Evolutionary conservation across 176 grass and related monocot species (phyloP).

Genomic region (Dendrocalamus sinicus): DNA sequence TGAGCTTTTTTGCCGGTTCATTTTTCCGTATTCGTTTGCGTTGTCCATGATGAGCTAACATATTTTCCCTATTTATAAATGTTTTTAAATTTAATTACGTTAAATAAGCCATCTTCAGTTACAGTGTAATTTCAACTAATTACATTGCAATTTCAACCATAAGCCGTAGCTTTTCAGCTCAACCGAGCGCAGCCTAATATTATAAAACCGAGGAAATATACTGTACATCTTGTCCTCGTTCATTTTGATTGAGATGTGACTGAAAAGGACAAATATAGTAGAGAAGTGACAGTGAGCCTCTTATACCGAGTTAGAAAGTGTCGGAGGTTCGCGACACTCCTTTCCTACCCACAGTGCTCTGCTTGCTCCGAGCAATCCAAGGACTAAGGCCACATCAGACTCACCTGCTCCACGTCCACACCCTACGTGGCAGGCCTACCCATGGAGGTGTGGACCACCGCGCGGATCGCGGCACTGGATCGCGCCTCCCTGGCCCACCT

Average conservation of each 20-base stretch:
- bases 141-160: too few species aligned
- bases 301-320: not conserved
- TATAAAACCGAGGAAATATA: too few species aligned
- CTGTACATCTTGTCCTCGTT: not conserved
- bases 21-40: too few species aligned
- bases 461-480: slow-evolving; percentile 30
- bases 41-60: too few species aligned
- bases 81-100: too few species aligned
- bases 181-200: too few species aligned
- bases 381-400: slow-evolving; percentile 30
- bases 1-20: too few species aligned
- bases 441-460: not conserved
- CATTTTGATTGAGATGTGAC: slow-evolving; percentile 28
- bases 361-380: not conserved
- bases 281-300: slow-evolving; percentile 10
- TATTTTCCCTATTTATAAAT: too few species aligned
- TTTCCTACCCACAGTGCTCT: not conserved
- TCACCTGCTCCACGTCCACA: slow-evolving; percentile 8
- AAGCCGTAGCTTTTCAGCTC: too few species aligned
- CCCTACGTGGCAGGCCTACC: slow-evolving; percentile 10
- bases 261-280: slow-evolving; percentile 21
- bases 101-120: too few species aligned
- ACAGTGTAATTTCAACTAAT: too few species aligned
- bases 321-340: not conserved
- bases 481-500: not conserved